Evolutionary conservation across 352 stramenopile genomes (phyloP), one percentile per base, ranked within the genome.

Genomic region (Phytophthora hybrid): DNA sequence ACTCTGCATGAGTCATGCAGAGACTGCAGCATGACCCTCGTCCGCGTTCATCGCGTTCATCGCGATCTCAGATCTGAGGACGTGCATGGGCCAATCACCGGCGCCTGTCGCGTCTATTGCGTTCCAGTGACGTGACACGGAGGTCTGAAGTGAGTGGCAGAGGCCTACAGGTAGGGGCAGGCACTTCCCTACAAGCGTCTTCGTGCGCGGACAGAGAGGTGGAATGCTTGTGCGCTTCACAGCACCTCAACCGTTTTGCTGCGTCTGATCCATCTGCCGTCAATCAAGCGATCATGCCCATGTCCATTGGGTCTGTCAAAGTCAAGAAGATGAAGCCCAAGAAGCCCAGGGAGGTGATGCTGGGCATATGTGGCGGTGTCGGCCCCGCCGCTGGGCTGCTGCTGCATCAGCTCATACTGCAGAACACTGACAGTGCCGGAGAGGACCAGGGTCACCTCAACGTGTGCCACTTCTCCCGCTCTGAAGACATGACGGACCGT

Each of bases 321-420:
- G 64, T 70, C 47, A 66, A 64, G 26, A 61, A 55, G 44, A 13
- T 62, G 32, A 63, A 69, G 63, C 8, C 71, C 57, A 69, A 55
- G 69, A 71, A 59, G 21, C 67, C 61, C n/a, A 66, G 68, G 69
- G 76, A 89, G 51, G 80, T 81, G 59, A 74, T 94, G 74, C 74
- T 94, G 32, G 87, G 85, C 65, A 92, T 94, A 67, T 92, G 85
- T 61, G 87, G 87, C 29, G 87, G 87, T 69, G 87, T 93, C 16
- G 87, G 87, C 0, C 87, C 87, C 1, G 87, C 87, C 5, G 87
- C 87, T 1, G 87, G 87, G 8, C 66, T 94, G 66, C 77, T 93
- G 66, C 75, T 94, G 62, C 87, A 94, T 51, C 84, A 93, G 60
- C 79, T 87, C 59, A 89, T 94, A 60, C 74, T 94, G 23, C 66